Evolutionary conservation across 2,329 filamentous ascomycete species (phyloP).

Genomic region (Huntiella decipiens): DNA sequence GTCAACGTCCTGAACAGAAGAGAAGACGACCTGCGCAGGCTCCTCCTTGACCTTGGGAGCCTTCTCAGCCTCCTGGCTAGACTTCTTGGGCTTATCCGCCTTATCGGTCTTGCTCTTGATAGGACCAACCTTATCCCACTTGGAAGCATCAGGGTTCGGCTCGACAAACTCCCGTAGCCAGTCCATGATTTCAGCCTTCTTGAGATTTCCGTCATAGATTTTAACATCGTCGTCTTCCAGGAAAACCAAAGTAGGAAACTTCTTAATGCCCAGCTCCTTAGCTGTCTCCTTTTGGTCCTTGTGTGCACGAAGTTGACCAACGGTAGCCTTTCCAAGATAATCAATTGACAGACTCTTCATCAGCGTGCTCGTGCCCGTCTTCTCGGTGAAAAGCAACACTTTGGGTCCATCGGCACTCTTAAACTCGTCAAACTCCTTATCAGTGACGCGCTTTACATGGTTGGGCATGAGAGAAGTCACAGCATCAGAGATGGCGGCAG

Average conservation of each 20-base stretch:
- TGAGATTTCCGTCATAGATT: conserved; percentile 64
- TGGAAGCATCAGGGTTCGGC: conserved; percentile 55
- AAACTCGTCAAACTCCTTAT: conserved; percentile 63
- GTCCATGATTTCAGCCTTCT: conserved; percentile 60
- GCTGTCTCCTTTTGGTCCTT: conserved; percentile 18
- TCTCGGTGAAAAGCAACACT: conserved; percentile 83
- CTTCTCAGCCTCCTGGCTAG: conserved; percentile 22
- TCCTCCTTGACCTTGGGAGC: conserved; percentile 23
- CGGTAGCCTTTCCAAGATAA: conserved; percentile 58
- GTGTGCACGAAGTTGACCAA: conserved; percentile 53
- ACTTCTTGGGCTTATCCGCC: conserved; percentile 24
- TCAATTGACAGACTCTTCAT: conserved; percentile 77
- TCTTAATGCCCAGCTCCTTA: conserved; percentile 55
- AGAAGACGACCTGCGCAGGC: conserved; percentile 35
- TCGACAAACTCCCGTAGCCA: conserved; percentile 65
- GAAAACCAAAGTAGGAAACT: conserved; percentile 67
- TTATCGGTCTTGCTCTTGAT: conserved; percentile 21
- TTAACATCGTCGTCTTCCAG: conserved; percentile 55
- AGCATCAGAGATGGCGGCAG: conserved; percentile 74
- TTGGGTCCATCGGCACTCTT: conserved; percentile 48
- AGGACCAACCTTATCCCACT: conserved; percentile 23
- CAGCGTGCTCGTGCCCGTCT: conserved; percentile 69
- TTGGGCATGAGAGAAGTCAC: conserved; percentile 81
- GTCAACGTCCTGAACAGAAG: conserved; percentile 39
- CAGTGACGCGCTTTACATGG: conserved; percentile 63